Evolutionary conservation across 805 yeast species (phyloP), one percentile per base, ranked within the genome.

Genomic region (Saccharomycopsis babjevae): DNA sequence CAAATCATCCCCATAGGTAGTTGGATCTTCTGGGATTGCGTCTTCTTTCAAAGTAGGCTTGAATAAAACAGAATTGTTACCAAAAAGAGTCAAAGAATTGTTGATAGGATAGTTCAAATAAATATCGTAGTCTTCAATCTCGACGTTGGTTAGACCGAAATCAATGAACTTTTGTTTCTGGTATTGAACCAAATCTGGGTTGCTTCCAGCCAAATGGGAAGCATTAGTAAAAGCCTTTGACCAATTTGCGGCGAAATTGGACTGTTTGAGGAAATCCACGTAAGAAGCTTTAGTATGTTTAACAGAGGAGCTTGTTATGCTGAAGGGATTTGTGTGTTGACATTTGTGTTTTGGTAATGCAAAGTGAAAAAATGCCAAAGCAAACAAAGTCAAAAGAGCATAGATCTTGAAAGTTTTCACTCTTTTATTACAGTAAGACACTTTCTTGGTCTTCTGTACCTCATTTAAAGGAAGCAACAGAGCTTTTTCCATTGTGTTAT

Each of bases 31-130:
- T 56, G 73, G 72, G 58, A 88, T 67, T 18, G 68, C 75, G 63
- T 82, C 85, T 68, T 82, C 86, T 54, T 73, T 76, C 50, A 82
- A 73, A 4, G 81, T 71, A 7, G 93, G 87, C 60, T 76, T 74
- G 68, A 77, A 82, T 39, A 77, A 69, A 8, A 80, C 69, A 3
- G 69, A 70, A 52, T 67, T 42, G 52, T 22, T 25, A 34, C 16
- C 30, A 20, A 58, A 6, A 32, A 88, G 69, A 16, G 72, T 72
- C 60, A 87, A 75, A 1, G 80, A 70, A 68, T 81, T 82, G 54
- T 79, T 82, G 1, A 77, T 70, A 1, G 93, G 94, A 66, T 82
- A 81, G 67, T 85, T 83, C 62, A 86, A 72, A 65, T 78, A 84
- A n/a, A 83, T 79, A 59, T 85, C 82, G 67, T 82, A 86, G 7